phyloP scores from a whole-genome alignment of 257 asterid genomes.

The Linderniella brevidens region DNA sequence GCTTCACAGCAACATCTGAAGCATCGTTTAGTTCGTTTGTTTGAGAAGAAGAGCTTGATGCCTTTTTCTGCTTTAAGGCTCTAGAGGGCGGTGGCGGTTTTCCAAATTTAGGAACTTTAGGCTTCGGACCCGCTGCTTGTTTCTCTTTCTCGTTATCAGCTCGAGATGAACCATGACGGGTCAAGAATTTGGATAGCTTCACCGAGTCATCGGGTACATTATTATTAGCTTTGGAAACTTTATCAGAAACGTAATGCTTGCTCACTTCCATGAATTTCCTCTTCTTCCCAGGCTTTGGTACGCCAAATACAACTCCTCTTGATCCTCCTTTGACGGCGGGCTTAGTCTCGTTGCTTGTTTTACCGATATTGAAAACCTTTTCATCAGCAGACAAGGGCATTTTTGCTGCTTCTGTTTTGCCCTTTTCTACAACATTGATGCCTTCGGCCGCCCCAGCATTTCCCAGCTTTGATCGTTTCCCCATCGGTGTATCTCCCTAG shows the following conservation, averaged over 20 bases:
- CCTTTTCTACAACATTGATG: slow-evolving; percentile 22
- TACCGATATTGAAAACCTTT: slow-evolving; percentile 44
- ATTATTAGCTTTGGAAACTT: slow-evolving; percentile 24
- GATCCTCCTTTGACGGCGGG: slow-evolving; percentile 60
- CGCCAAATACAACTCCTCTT: slow-evolving; percentile 67
- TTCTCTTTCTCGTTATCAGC: slow-evolving; percentile 50
- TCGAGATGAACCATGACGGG: slow-evolving; percentile 50
- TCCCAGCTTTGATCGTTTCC: slow-evolving; percentile 58
- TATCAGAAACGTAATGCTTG: slow-evolving; percentile 71
- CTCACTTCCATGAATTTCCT: slow-evolving; percentile 93
- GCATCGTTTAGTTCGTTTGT: slow-evolving; percentile 20
- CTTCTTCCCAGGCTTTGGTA: slow-evolving; percentile 89
- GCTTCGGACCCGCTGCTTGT: slow-evolving; percentile 33
- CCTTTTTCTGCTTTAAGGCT: slow-evolving; percentile 36
- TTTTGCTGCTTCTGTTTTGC: slow-evolving; percentile 26
- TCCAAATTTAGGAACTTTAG: slow-evolving; percentile 36
- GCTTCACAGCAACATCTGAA: slow-evolving; percentile 20
- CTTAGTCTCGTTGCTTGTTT: slow-evolving; percentile 33
- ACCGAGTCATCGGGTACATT: slow-evolving; percentile 34
- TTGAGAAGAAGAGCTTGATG: slow-evolving; percentile 27
- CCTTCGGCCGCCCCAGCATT: slow-evolving; percentile 21
- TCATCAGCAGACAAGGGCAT: slow-evolving; percentile 53
- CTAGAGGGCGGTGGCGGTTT: slow-evolving; percentile 51
- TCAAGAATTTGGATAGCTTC: slow-evolving; percentile 33
- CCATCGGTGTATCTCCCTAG: slow-evolving; percentile 80